These are phyloP conservation scores for Balansia obtecta DNA, from an alignment of 2,329 filamentous ascomycete genomes.

Conservation along the genomic window DNA sequence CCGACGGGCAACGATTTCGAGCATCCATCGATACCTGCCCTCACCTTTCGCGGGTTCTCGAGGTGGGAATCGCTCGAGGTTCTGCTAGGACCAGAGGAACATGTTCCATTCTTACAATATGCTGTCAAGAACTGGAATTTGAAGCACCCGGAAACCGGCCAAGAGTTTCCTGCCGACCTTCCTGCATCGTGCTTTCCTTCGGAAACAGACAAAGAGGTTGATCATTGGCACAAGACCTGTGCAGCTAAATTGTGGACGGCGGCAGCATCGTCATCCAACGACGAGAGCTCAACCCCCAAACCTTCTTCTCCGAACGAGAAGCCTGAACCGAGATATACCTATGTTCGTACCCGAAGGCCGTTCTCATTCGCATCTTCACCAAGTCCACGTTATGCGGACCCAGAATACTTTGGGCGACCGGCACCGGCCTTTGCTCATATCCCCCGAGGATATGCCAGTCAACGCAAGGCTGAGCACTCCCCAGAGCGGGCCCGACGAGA, in stretches of 20 bases:
- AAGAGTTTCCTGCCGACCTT: conserved; percentile 49
- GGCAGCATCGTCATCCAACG: conserved; percentile 19
- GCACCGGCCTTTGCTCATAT: conserved; percentile 28
- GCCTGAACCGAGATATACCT: conserved; percentile 25
- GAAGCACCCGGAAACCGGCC: conserved; percentile 60
- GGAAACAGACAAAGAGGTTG: conserved; percentile 65
- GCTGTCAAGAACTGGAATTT: conserved; percentile 70
- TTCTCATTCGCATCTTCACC: conserved; percentile 15
- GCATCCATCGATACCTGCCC: conserved; percentile 65
- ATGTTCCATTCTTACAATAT: conserved; percentile 71
- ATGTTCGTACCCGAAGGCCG: conserved; percentile 21
- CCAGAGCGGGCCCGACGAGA: conserved; percentile 24
- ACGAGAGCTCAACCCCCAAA: conserved; percentile 6
- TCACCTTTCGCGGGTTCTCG: conserved; percentile 76
- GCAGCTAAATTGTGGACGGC: conserved; percentile 57
- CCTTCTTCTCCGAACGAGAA: conserved; percentile 16
- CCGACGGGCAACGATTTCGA: conserved; percentile 61
- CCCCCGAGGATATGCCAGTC: conserved; percentile 22
- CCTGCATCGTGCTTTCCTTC: conserved; percentile 55
- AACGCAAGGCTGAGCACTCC: conserved; percentile 20
- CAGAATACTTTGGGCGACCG: conserved; percentile 22
- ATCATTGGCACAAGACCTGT: conserved; percentile 74
- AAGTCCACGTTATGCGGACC: conserved; percentile 18
- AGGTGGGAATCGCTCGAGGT: conserved; percentile 91
- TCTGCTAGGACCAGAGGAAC: conserved; percentile 74